Percentiles rank a stretch among this genome's conserved stretches.
These are phyloP conservation scores for Leishmania martiniquensis DNA, from an alignment of 208 protist species.

Conservation along the genomic window DNA sequence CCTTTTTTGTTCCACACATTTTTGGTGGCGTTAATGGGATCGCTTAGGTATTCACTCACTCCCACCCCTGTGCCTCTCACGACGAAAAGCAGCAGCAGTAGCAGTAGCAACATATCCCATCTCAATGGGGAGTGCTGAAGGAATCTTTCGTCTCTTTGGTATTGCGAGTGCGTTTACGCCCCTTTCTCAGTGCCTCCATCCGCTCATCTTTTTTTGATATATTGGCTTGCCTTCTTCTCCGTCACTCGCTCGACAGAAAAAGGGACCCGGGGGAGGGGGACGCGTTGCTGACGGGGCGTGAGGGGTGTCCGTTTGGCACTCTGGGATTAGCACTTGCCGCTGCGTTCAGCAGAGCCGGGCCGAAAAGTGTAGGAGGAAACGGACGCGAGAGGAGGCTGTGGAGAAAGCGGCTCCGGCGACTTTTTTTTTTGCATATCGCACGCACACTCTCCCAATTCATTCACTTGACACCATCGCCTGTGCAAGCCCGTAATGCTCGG, in stretches of 20 bases:
- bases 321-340: background rate
- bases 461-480: background rate
- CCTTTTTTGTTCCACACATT: background rate
- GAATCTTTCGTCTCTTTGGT: background rate
- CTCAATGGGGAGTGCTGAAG: no score
- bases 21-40: background rate
- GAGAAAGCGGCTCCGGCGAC: background rate
- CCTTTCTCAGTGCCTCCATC: background rate
- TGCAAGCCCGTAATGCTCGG: slow-evolving; percentile 61
- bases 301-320: background rate
- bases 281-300: background rate
- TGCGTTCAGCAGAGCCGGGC: background rate
- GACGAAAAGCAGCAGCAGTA: no score
- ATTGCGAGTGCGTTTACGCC: background rate
- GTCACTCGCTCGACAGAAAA: background rate
- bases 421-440: background rate
- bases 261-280: background rate
- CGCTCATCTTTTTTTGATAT: background rate
- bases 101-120: no score
- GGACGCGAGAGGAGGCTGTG: background rate
- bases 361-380: background rate
- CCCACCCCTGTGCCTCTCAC: no score
- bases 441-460: background rate
- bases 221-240: background rate
- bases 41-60: no score